These are phyloP conservation scores for Colletotrichum spinosum DNA, from an alignment of 2,329 filamentous ascomycete genomes.

Conservation along the genomic window DNA sequence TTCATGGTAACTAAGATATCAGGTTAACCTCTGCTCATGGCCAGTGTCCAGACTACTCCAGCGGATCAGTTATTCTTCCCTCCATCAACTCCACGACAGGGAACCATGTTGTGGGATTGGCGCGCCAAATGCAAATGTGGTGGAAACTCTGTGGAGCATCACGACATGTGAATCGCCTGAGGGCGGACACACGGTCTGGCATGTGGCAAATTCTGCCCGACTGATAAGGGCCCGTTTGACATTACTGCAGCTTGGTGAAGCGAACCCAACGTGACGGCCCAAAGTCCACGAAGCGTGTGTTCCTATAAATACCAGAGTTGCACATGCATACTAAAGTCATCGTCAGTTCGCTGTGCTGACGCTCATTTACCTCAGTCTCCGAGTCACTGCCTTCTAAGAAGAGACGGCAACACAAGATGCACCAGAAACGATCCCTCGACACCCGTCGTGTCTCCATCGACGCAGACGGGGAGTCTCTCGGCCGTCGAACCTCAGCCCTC, in stretches of 20 bases:
- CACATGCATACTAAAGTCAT: neutral
- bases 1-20: too few relatives aligned
- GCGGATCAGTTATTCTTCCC: neutral
- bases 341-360: neutral
- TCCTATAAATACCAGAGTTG: neutral
- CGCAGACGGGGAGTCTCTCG: slow-evolving; percentile 11
- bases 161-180: slow-evolving; percentile 20
- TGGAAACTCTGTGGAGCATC: slow-evolving; percentile 31
- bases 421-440: slow-evolving; percentile 9
- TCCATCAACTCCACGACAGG: slow-evolving; percentile 1
- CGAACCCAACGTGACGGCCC: neutral
- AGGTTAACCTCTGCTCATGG: neutral
- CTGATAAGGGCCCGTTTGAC: slow-evolving; percentile 16
- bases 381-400: neutral
- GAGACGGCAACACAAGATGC: slow-evolving; percentile 11
- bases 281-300: neutral
- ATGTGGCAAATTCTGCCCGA: slow-evolving; percentile 25
- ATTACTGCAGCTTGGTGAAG: slow-evolving; percentile 11
- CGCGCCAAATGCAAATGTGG: slow-evolving; percentile 5
- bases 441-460: slow-evolving; percentile 19
- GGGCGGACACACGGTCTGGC: slow-evolving; percentile 14
- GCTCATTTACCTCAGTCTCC: neutral
- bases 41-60: neutral
- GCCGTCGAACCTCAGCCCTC: slow-evolving; percentile 23
- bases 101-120: slow-evolving; percentile 13